Evolutionary conservation across 495 filamentous ascomycete species (phyloP).

Genomic region (Hypomontagnella monticulosa): DNA sequence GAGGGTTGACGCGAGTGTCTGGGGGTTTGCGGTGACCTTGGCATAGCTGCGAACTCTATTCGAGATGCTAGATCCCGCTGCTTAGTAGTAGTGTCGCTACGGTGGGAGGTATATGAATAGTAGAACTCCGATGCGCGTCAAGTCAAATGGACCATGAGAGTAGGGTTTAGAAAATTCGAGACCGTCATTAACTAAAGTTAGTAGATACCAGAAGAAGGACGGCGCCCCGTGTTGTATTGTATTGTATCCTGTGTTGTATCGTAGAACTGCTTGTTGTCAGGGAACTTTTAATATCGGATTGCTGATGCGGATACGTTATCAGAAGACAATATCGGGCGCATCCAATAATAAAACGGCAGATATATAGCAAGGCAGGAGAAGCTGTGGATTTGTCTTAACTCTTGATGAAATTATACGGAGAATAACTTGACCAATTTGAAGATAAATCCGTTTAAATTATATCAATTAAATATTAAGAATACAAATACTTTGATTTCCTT

Average conservation of each 20-base stretch:
- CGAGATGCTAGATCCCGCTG: background rate
- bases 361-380: conserved; percentile 14
- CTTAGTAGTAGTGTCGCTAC: background rate
- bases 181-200: too few species aligned
- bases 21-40: conserved; percentile 72
- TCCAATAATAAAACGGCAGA: conserved; percentile 23
- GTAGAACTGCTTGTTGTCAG: conserved; percentile 8
- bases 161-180: too few species aligned
- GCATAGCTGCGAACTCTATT: conserved; percentile 48
- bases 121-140: conserved; percentile 9
- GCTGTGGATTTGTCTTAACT: too few species aligned
- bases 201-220: too few species aligned
- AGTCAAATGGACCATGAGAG: conserved; percentile 20
- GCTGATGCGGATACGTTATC: conserved; percentile 19
- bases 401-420: too few species aligned
- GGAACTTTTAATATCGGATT: conserved; percentile 24
- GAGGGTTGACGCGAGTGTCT: conserved; percentile 74
- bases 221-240: background rate
- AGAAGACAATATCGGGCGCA: conserved; percentile 15
- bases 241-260: conserved; percentile 8
- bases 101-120: background rate
- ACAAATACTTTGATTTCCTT: too few species aligned
- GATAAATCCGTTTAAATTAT: too few species aligned
- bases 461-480: too few species aligned
- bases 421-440: too few species aligned